phyloP scores from a whole-genome alignment of 2,329 filamentous ascomycete species.

The Davidsoniella neocaledoniae region DNA sequence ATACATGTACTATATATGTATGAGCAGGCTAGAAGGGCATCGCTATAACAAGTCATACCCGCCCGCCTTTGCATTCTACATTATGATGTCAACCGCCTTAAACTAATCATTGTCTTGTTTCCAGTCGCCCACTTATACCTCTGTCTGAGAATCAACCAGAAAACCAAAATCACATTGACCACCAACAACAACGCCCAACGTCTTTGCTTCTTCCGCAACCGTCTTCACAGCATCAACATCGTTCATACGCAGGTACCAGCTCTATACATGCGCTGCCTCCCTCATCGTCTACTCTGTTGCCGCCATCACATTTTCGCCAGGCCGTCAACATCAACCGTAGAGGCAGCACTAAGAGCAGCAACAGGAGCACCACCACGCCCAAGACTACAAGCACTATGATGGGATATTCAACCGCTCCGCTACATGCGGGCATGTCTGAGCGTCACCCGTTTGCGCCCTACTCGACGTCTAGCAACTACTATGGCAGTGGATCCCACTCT shows the following conservation, averaged over 20 bases:
- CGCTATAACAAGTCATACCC: no score
- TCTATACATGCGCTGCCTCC: no score
- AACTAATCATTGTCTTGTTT: background rate
- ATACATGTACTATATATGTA: no score
- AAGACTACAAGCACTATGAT: conserved; percentile 6
- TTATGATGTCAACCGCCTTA: background rate
- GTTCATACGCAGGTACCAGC: no score
- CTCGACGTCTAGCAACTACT: background rate
- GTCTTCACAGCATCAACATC: no score
- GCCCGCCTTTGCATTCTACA: no score
- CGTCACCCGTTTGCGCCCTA: background rate
- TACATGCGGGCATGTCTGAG: background rate
- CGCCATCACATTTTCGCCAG: background rate
- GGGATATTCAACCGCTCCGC: conserved; percentile 5
- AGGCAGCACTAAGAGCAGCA: background rate
- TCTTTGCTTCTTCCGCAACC: no score
- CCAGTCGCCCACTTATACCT: conserved; percentile 6
- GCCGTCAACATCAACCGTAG: background rate
- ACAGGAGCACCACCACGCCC: background rate
- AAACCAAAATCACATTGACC: no score
- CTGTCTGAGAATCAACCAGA: no score
- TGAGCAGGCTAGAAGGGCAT: no score
- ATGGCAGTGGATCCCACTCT: background rate
- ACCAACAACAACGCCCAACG: no score
- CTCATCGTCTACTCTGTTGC: no score